Evolutionary conservation across 73 alveolate genomes (phyloP).

Genomic region (Blepharisma stoltei): DNA sequence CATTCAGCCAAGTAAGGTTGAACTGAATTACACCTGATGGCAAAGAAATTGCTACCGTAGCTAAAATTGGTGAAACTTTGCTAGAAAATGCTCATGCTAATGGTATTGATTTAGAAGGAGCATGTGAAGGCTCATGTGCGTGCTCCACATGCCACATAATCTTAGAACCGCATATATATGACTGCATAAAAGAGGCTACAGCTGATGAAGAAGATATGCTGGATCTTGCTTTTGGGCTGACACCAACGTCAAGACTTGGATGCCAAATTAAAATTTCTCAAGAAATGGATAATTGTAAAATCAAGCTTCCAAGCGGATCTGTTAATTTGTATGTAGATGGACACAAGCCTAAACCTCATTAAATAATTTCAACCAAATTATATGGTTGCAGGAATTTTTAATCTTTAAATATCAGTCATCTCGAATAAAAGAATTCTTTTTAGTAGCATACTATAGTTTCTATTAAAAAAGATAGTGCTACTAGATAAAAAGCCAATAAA

Average conservation of each 20-base stretch:
- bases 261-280: conserved; percentile 67
- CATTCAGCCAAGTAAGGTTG: background rate
- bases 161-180: conserved; percentile 59
- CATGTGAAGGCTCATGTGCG: conserved; percentile 80
- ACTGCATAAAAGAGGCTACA: conserved; percentile 48
- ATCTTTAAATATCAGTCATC: too few species aligned
- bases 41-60: conserved; percentile 45
- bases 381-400: background rate
- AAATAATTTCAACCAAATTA: conserved; percentile 5
- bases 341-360: conserved; percentile 71
- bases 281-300: conserved; percentile 57
- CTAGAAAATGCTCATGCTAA: conserved; percentile 73
- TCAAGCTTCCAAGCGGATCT: conserved; percentile 69
- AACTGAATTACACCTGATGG: conserved; percentile 45
- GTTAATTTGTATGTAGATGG: conserved; percentile 71
- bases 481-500: too few species aligned
- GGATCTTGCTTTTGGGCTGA: conserved; percentile 83
- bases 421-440: too few species aligned
- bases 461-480: too few species aligned
- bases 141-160: conserved; percentile 90
- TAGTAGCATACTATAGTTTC: too few species aligned
- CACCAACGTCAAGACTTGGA: conserved; percentile 83
- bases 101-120: conserved; percentile 79
- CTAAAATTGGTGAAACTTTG: conserved; percentile 63
- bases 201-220: conserved; percentile 85